These are phyloP conservation scores for Avena eriantha DNA, from an alignment of 176 grass and related monocot species.

Conservation along the genomic window DNA sequence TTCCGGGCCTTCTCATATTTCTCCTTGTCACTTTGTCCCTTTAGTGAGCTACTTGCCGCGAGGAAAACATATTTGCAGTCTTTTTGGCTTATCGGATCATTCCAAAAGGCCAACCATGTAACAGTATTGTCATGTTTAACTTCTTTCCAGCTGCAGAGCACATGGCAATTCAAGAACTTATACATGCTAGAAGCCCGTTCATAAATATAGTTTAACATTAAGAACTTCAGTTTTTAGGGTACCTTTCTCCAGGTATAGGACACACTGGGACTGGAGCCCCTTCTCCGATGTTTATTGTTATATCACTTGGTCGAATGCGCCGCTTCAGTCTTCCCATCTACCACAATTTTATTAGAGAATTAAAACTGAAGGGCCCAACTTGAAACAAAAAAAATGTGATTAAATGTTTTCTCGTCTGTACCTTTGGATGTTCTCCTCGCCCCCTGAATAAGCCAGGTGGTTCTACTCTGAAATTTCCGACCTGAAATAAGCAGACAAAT, in stretches of 20 bases:
- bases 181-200: neutral
- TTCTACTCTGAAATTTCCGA: conserved; percentile 98
- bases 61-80: conserved; percentile 98
- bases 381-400: conserved; percentile 5
- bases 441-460: conserved; percentile 95
- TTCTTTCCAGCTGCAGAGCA: conserved; percentile 84
- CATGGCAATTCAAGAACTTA: conserved; percentile 41
- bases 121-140: conserved; percentile 93
- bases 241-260: conserved; percentile 88
- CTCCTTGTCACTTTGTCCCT: conserved; percentile 95
- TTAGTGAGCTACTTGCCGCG: conserved; percentile 87
- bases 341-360: conserved; percentile 34
- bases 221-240: conserved; percentile 12
- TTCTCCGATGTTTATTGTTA: conserved; percentile 91
- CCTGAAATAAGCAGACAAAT: conserved; percentile 59
- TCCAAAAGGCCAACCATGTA: conserved; percentile 98
- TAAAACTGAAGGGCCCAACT: neutral
- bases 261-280: conserved; percentile 69
- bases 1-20: conserved; percentile 97
- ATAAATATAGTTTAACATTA: conserved; percentile 16
- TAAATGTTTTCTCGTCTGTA: conserved; percentile 30
- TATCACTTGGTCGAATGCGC: conserved; percentile 82
- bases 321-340: conserved; percentile 97
- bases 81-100: conserved; percentile 88
- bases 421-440: conserved; percentile 98